Evolutionary conservation across 2,329 filamentous ascomycete genomes (phyloP).

Genomic region (Nemania diffusa): DNA sequence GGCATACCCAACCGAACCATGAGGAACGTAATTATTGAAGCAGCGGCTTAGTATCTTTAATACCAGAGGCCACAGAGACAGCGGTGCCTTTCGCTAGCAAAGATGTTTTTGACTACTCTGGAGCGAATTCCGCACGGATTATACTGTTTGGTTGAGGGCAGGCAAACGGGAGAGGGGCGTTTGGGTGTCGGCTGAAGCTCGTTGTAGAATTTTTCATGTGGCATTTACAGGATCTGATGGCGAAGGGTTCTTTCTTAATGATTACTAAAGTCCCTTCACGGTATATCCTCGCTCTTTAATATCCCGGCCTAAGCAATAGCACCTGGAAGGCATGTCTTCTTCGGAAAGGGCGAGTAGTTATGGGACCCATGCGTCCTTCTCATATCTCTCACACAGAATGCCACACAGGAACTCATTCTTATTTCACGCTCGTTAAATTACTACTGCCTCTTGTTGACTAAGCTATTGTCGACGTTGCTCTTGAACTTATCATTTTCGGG

Average conservation of each 20-base stretch:
- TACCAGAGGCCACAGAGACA: not conserved
- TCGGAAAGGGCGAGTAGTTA: not conserved
- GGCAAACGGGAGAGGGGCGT: conserved; percentile 30
- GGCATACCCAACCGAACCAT: not conserved
- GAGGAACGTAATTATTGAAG: conserved; percentile 1
- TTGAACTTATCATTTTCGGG: conserved; percentile 60
- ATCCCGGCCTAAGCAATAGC: not conserved
- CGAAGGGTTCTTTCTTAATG: conserved; percentile 16
- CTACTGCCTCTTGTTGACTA: conserved; percentile 53
- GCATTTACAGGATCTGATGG: conserved; percentile 33
- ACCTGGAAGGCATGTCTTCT: conserved; percentile 6
- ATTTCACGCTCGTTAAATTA: not conserved
- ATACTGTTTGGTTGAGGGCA: conserved; percentile 9
- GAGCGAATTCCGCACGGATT: conserved; percentile 12
- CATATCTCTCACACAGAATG: not conserved
- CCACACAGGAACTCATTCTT: not conserved
- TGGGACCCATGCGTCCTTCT: not conserved
- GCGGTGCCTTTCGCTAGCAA: not conserved
- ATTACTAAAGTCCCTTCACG: conserved; percentile 7
- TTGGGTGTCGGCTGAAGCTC: conserved; percentile 19
- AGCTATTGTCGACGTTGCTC: conserved; percentile 65
- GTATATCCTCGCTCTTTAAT: not conserved
- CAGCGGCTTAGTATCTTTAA: conserved; percentile 3
- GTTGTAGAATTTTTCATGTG: conserved; percentile 28
- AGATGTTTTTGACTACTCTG: not conserved